phyloP scores from a whole-genome alignment of 768 basidiomycete species.

The Gloeopeniophorella convolvens region DNA sequence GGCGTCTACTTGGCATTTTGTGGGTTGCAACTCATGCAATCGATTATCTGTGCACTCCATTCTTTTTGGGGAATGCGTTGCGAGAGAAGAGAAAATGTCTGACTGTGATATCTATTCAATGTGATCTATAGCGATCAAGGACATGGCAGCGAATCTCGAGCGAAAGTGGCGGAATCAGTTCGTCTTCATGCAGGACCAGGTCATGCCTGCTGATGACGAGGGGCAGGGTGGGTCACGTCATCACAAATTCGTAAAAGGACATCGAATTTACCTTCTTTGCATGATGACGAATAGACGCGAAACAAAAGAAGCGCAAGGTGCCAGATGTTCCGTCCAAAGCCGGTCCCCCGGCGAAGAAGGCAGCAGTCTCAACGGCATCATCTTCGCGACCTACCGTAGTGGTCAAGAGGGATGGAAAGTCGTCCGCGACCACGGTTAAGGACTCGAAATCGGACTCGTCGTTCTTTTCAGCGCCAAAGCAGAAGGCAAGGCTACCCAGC shows the following conservation, averaged over 20 bases:
- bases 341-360: conserved; percentile 60
- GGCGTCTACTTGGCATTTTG: conserved; percentile 6
- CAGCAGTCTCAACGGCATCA: conserved; percentile 42
- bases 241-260: background rate
- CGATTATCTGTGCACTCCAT: background rate
- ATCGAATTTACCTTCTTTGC: conserved; percentile 26
- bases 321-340: conserved; percentile 41
- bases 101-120: conserved; percentile 44
- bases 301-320: conserved; percentile 70
- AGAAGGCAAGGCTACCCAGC: conserved; percentile 75
- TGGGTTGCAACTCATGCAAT: conserved; percentile 4
- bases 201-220: conserved; percentile 30
- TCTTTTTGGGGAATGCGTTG: conserved; percentile 3
- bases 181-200: conserved; percentile 37
- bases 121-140: conserved; percentile 75
- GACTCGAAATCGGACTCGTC: conserved; percentile 82
- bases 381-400: conserved; percentile 33
- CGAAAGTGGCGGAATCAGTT: conserved; percentile 72
- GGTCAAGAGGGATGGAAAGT: conserved; percentile 54
- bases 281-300: conserved; percentile 11
- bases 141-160: conserved; percentile 86
- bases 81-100: conserved; percentile 44
- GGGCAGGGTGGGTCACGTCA: conserved; percentile 70
- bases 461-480: conserved; percentile 83
- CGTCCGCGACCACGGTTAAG: conserved; percentile 41